Percentiles rank a stretch among this genome's conserved stretches.
phyloP scores from a whole-genome alignment of 1,139 yeast species.

The Lodderomyces oxycetoniae region DNA sequence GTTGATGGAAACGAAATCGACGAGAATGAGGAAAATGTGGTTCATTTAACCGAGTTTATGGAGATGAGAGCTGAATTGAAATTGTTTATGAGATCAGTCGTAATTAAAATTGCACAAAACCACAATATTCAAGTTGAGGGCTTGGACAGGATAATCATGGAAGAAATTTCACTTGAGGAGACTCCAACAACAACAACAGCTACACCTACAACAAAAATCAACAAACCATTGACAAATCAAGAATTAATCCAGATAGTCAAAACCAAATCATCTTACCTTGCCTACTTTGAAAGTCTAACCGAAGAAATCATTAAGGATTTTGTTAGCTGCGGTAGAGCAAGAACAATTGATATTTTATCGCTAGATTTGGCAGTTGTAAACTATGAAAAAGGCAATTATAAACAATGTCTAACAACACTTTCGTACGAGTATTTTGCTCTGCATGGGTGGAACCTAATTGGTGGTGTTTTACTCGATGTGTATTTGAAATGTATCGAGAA shows the following conservation, averaged over 20 bases:
- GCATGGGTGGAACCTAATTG: slow-evolving; percentile 73
- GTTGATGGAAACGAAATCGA: background rate
- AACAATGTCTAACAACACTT: slow-evolving; percentile 57
- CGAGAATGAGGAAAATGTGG: slow-evolving; percentile 1
- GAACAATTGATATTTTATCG: slow-evolving; percentile 69
- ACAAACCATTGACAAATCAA: slow-evolving; percentile 3
- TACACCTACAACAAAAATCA: background rate
- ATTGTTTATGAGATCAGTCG: slow-evolving; percentile 40
- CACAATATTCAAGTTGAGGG: slow-evolving; percentile 32
- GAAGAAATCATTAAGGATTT: slow-evolving; percentile 43
- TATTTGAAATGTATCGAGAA: slow-evolving; percentile 67
- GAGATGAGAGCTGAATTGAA: slow-evolving; percentile 47
- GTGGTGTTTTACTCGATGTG: slow-evolving; percentile 57
- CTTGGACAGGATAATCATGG: slow-evolving; percentile 19
- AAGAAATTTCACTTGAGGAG: slow-evolving; percentile 16
- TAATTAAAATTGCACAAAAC: slow-evolving; percentile 33
- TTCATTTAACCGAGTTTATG: slow-evolving; percentile 26
- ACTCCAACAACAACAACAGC: slow-evolving; percentile 4
- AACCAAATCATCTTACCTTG: slow-evolving; percentile 17
- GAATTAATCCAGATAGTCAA: slow-evolving; percentile 6
- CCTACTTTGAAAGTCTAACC: slow-evolving; percentile 35
- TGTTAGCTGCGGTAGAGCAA: slow-evolving; percentile 45
- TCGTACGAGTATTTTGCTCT: slow-evolving; percentile 63
- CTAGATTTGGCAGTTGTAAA: slow-evolving; percentile 77
- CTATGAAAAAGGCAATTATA: slow-evolving; percentile 53